Conservation (phyloP, 805 yeast genomes). For the Candida easanensis region DNA sequence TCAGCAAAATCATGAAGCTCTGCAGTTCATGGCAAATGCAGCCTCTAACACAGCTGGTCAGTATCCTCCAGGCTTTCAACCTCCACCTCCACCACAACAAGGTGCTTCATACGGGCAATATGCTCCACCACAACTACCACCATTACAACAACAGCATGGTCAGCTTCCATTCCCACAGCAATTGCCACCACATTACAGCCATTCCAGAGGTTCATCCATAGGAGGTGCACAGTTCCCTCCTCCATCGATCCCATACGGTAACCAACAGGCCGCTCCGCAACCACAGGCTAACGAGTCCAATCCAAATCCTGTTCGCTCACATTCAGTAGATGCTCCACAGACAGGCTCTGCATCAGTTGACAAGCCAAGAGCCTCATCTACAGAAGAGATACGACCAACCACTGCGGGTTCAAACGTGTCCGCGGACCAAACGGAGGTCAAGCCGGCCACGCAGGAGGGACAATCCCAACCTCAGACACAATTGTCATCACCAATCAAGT, state of each 20-base stretch:
- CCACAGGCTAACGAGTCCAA: constrained; percentile 2
- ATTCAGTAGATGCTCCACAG: neutral
- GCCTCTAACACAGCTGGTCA: constrained; percentile 8
- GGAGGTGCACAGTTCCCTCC: constrained; percentile 16
- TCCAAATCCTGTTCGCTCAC: constrained; percentile 3
- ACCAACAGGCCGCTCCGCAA: constrained; percentile 4
- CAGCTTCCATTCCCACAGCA: constrained; percentile 14
- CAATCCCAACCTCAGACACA: constrained; percentile 12
- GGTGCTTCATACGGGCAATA: constrained; percentile 4
- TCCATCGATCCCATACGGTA: constrained; percentile 7
- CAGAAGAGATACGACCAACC: constrained; percentile 13
- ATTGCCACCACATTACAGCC: constrained; percentile 9
- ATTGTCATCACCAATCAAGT: constrained; percentile 20
- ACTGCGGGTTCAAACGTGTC: constrained; percentile 18
- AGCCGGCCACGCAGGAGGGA: constrained; percentile 9
- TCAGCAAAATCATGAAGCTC: constrained; percentile 16
- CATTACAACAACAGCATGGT: constrained; percentile 15
- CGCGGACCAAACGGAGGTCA: constrained; percentile 22
- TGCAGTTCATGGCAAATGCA: constrained; percentile 19
- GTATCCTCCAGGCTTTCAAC: constrained; percentile 4
- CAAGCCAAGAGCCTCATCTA: neutral
- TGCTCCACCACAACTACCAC: constrained; percentile 20
- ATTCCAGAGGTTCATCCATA: constrained; percentile 16
- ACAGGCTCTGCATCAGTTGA: constrained; percentile 8
- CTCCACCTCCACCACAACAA: constrained; percentile 7